Base-by-base conservation (phyloP, 768 basidiomycete genomes). In the Leccinum sublutescens region DNA sequence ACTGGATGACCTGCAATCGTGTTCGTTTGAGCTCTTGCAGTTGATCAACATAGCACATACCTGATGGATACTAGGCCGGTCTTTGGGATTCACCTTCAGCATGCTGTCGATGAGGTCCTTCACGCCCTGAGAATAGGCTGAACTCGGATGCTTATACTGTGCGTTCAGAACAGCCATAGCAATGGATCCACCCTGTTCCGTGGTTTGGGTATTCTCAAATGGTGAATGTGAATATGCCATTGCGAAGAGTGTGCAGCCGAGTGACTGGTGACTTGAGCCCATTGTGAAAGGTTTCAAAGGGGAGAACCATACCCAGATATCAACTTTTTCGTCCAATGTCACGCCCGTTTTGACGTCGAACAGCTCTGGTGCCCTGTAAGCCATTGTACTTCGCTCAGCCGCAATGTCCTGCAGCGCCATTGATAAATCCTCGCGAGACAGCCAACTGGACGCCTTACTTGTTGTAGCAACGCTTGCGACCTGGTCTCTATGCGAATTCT, bases 361-460 rank as follows among this genome's bases (percentile, higher is more conserved):
- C 21, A 99, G 79, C 69, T 99, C 97, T 0, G 97, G 97, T 2
- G 97, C 95, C 19, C 97, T 87, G 67, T 96, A 99, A 0, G 97
- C 92, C 97, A 99, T 98, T 12, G 95, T 94, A 64, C 94, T 96
- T 73, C 96, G 95, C 74, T 99, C 97, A 17, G 93, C 94, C 3
- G 97, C 97, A 62, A 96, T 86, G 71, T 99, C 97, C 84, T 91
- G 59, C 19, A 59, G 27, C 31, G 49, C n/a, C 10, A 25, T n/a
- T 11, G 29, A 56, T 55, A 50, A 54, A 60, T 53, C 55, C 23
- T 31, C 11, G 25, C 12, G 36, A 21, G 23, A 57, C 3, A 65
- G 38, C 15, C 31, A 36, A n/a, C 31, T 48, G 31, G 36, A 27
- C 33, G 31, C n/a, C 75, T 54, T 57, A 89, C 90, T 79, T 98